These are phyloP conservation scores for Trametes punicea DNA, from an alignment of 768 basidiomycete genomes.

Conservation along the genomic window DNA sequence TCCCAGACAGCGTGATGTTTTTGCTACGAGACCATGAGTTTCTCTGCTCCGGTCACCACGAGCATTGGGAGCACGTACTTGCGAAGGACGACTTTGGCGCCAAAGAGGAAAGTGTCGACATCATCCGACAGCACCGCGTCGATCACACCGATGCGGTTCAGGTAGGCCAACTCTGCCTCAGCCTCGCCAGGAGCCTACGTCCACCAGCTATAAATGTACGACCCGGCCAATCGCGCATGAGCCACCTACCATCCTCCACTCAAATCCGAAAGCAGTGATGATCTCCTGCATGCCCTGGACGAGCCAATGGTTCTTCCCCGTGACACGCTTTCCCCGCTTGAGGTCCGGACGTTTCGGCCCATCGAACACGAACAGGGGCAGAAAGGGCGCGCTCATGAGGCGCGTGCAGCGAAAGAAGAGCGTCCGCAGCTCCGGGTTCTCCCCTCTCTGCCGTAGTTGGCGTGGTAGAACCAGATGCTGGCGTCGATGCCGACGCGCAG, in stretches of 20 bases:
- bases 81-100: conserved; percentile 77
- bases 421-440: conserved; percentile 83
- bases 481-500: conserved; percentile 87
- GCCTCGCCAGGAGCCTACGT: conserved; percentile 87
- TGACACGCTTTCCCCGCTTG: conserved; percentile 76
- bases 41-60: too few species aligned
- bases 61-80: conserved; percentile 49
- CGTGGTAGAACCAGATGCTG: conserved; percentile 79
- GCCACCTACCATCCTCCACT: conserved; percentile 59
- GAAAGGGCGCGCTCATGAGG: conserved; percentile 72
- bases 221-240: conserved; percentile 30
- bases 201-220: conserved; percentile 21
- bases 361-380: conserved; percentile 91
- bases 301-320: conserved; percentile 58
- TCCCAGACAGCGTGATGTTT: conserved; percentile 70
- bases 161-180: conserved; percentile 87
- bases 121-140: conserved; percentile 92
- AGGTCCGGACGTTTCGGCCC: conserved; percentile 78
- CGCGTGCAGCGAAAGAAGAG: conserved; percentile 83
- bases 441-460: conserved; percentile 73
- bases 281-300: conserved; percentile 75
- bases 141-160: conserved; percentile 77
- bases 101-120: conserved; percentile 90
- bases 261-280: conserved; percentile 77
- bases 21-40: conserved; percentile 39